Base-by-base conservation (phyloP, 2,329 filamentous ascomycete genomes). In the Ophiostoma pallidulum region DNA sequence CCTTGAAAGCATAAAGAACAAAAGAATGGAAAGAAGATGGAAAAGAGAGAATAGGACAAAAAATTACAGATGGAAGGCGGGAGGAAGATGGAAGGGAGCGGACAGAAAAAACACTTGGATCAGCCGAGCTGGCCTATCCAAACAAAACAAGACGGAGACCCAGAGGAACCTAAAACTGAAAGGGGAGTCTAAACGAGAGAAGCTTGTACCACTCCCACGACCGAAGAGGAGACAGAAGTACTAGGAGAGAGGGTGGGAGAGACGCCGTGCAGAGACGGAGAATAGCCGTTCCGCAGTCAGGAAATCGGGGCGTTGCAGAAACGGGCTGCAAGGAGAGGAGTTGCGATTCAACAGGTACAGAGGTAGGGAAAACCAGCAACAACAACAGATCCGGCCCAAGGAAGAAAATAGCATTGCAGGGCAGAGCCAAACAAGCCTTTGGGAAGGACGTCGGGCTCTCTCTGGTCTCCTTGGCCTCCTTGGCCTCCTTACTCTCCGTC, bases 291-390 rank as follows among this genome's bases (percentile, higher is more conserved):
- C 41, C 37, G 45, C 41, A 13, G 36, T 26, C 19, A 28, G 40
- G 45, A 48, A 39, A 43, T 41, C 45, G 41, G 41, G 42, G 41
- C 20, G 45, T 41, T 45, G 45, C 45, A 51, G 41, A 39, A 41
- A 24, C 44, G 28, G n/a, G 28, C 36, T 13, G 19, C 33, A 12
- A 36, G 35, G 13, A 40, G 44, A 46, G 35, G 18, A 33, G 18
- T 18, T 24, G 9, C 16, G 5, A 32, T 14, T n/a, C 19, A 35
- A 8, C 2, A 24, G 13, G 19, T 18, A n/a, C n/a, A 22, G 10
- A 18, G n/a, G 13, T 4, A 26, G 13, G 29, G 22, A 28, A 10
- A 24, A 35, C 5, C 12, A 8, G 14, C n/a, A 8, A 18, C 10
- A 38, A 16, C 4, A 32, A 18, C 10, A 19, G 14, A 18, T n/a